These are phyloP conservation scores for Saraca asoca DNA, from an alignment of 331 rosid genomes.

Conservation along the genomic window DNA sequence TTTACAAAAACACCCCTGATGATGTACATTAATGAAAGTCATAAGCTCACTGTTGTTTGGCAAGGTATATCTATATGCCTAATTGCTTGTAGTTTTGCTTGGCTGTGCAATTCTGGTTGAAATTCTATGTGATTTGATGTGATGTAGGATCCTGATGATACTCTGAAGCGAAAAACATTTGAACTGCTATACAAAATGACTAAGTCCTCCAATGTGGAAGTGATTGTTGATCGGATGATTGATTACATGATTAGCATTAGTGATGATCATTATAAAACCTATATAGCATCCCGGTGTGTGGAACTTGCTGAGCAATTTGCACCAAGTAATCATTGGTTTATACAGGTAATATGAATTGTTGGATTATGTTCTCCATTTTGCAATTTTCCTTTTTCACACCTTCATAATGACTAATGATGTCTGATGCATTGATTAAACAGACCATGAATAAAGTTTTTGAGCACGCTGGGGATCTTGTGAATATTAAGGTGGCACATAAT, in stretches of 20 bases:
- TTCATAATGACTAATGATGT: conserved; percentile 1
- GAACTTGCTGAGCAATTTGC: conserved; percentile 94
- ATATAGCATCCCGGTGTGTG: conserved; percentile 85
- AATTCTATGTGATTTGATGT: conserved; percentile 24
- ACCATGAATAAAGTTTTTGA: conserved; percentile 94
- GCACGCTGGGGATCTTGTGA: conserved; percentile 93
- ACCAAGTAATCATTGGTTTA: conserved; percentile 89
- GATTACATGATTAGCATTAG: conserved; percentile 77
- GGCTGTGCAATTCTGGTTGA: conserved; percentile 13
- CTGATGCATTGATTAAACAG: conserved; percentile 45
- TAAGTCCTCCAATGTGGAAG: conserved; percentile 89
- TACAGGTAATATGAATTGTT: conserved; percentile 55
- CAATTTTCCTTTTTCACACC: not conserved
- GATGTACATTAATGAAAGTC: not conserved
- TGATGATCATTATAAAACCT: conserved; percentile 81
- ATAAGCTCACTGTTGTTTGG: not conserved
- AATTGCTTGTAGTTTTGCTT: conserved; percentile 6
- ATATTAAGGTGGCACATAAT: conserved; percentile 83
- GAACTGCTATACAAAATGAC: conserved; percentile 83
- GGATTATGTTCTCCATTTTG: conserved; percentile 22
- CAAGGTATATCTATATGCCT: conserved; percentile 8
- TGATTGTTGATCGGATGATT: conserved; percentile 87
- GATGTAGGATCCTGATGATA: conserved; percentile 90
- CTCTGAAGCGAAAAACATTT: conserved; percentile 83
- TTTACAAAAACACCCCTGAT: not conserved